A percentile compares a stretch with the other conserved stretches of the same genome.
These are phyloP conservation scores for Neonectria hederae DNA, from an alignment of 2,329 filamentous ascomycete species.

Conservation along the genomic window DNA sequence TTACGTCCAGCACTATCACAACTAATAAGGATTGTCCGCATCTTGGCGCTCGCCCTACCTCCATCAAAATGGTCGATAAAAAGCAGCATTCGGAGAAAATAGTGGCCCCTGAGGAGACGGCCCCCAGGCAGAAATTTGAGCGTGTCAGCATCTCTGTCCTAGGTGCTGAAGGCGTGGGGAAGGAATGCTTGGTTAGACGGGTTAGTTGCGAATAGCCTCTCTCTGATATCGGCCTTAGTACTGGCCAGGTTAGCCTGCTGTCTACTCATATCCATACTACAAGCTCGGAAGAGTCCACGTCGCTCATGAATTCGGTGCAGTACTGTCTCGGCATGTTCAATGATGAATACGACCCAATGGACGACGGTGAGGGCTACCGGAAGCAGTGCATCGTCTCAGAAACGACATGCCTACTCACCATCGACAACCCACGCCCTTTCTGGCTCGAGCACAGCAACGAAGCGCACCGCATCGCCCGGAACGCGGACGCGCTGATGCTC, in stretches of 20 bases:
- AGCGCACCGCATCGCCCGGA: conserved; percentile 11
- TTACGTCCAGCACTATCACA: not conserved
- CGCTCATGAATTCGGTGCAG: not conserved
- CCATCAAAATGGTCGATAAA: too few relatives aligned
- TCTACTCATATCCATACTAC: not conserved
- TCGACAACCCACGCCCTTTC: not conserved
- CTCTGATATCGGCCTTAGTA: not conserved
- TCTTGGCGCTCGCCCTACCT: not conserved
- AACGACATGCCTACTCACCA: conserved; percentile 3
- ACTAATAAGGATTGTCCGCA: not conserved
- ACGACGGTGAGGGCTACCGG: not conserved
- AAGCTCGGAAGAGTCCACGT: not conserved
- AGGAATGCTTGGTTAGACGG: conserved; percentile 34
- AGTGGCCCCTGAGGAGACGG: not conserved
- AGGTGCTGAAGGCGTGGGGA: conserved; percentile 28
- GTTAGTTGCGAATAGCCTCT: conserved; percentile 23
- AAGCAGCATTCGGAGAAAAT: not conserved
- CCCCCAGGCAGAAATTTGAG: conserved; percentile 16
- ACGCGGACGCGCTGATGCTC: conserved; percentile 31
- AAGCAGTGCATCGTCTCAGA: not conserved
- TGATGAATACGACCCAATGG: not conserved
- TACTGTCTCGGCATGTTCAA: not conserved
- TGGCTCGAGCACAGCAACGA: conserved; percentile 22
- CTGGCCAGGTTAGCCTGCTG: not conserved
- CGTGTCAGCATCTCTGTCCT: conserved; percentile 30